Conservation (phyloP, 2,329 filamentous ascomycete species). For the Huntiella savannae region DNA sequence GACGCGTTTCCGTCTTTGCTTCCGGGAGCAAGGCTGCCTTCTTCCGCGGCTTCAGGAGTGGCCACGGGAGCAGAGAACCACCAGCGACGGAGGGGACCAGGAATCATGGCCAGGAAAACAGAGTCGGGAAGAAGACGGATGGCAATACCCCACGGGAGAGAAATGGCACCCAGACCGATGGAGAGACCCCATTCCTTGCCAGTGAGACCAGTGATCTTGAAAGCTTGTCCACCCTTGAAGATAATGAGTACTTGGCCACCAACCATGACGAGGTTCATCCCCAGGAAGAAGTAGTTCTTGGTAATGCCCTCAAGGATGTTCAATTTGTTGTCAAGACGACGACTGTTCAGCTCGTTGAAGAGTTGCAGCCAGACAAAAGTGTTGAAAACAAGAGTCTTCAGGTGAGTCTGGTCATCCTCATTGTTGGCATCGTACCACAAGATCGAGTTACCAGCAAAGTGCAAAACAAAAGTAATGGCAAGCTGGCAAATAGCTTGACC, state of each 20-base stretch:
- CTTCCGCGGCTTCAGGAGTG: background rate
- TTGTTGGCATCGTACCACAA: conserved; percentile 28
- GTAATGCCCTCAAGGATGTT: conserved; percentile 74
- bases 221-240: conserved; percentile 59
- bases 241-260: conserved; percentile 72
- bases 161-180: conserved; percentile 55
- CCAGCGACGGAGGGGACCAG: conserved; percentile 7
- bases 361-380: conserved; percentile 57
- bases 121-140: conserved; percentile 59
- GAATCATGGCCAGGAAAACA: conserved; percentile 16
- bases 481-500: conserved; percentile 44
- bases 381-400: conserved; percentile 48
- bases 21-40: background rate
- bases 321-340: conserved; percentile 67
- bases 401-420: conserved; percentile 21
- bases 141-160: conserved; percentile 52
- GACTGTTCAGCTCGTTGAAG: conserved; percentile 71
- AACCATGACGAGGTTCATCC: conserved; percentile 65
- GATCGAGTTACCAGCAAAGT: conserved; percentile 40
- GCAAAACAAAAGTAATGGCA: conserved; percentile 35
- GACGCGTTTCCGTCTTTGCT: background rate
- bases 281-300: conserved; percentile 64
- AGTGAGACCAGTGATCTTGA: conserved; percentile 45
- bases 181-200: conserved; percentile 69
- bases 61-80: conserved; percentile 1